Evolutionary conservation across 2,329 filamentous ascomycete genomes (phyloP).

Genomic region (Penicillium psychrosexuale): DNA sequence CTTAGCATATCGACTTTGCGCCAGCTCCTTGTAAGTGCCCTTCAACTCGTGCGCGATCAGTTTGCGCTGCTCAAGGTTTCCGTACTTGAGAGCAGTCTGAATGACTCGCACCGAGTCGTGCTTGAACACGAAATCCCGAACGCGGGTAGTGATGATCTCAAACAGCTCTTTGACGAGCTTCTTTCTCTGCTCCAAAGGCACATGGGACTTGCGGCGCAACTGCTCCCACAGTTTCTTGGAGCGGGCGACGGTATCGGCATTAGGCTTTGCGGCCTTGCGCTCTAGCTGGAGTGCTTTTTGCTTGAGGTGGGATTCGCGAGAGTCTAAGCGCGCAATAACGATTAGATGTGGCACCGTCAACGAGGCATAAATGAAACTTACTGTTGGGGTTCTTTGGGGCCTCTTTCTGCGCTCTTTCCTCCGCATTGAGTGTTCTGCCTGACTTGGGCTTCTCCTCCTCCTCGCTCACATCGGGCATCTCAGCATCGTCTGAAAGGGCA

Average conservation of each 20-base stretch:
- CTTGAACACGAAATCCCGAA: constrained; percentile 97
- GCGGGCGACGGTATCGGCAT: constrained; percentile 81
- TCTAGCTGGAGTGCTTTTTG: constrained; percentile 86
- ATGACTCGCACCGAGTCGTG: constrained; percentile 96
- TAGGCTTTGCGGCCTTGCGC: constrained; percentile 86
- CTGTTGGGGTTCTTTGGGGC: constrained; percentile 23
- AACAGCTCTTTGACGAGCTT: constrained; percentile 86
- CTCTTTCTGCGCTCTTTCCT: constrained; percentile 6
- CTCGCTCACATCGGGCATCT: constrained; percentile 47
- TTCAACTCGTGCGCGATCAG: constrained; percentile 83
- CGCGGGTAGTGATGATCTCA: constrained; percentile 80
- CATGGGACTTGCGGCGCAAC: constrained; percentile 86
- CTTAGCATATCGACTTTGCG: constrained; percentile 95
- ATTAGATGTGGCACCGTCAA: constrained; percentile 5
- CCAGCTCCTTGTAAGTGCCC: constrained; percentile 77
- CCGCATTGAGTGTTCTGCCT: constrained; percentile 7
- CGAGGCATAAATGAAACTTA: constrained; percentile 27
- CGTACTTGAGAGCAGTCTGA: constrained; percentile 96
- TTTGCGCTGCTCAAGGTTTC: constrained; percentile 76
- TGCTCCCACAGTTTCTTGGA: constrained; percentile 98
- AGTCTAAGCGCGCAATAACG: constrained; percentile 46
- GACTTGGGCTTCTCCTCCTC: constrained; percentile 24
- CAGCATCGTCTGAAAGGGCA: constrained; percentile 23
- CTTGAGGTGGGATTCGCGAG: constrained; percentile 84
- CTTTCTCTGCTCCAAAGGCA: constrained; percentile 83